Evolutionary conservation across 2,329 filamentous ascomycete species (phyloP).

Genomic region (Aureobasidium sp.): DNA sequence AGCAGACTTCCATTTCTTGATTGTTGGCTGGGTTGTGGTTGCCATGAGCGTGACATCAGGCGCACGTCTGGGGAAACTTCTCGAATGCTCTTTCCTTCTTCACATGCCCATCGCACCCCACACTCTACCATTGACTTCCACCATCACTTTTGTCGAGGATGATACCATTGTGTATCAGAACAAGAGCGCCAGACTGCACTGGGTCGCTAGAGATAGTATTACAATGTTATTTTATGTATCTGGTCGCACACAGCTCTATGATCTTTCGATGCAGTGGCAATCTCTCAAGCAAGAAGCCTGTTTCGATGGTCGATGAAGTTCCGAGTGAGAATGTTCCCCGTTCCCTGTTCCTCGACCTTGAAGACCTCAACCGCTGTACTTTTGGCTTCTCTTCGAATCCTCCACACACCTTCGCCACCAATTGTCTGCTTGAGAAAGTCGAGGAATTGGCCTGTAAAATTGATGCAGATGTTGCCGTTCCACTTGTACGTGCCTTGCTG

Average conservation of each 20-base stretch:
- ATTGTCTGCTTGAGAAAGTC: conserved; percentile 46
- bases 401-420: conserved; percentile 66
- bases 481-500: conserved; percentile 58
- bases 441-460: conserved; percentile 72
- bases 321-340: conserved; percentile 66
- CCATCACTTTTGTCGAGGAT: not conserved
- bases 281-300: conserved; percentile 3
- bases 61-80: conserved; percentile 2
- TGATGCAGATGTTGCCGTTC: conserved; percentile 92
- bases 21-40: not conserved
- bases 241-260: no score
- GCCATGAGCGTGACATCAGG: not conserved
- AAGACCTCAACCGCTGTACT: conserved; percentile 63
- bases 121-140: not conserved
- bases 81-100: not conserved
- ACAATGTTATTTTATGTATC: no score
- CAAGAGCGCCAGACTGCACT: not conserved
- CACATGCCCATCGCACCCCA: not conserved
- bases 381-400: conserved; percentile 57
- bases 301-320: conserved; percentile 46
- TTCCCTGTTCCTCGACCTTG: conserved; percentile 63
- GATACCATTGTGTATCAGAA: not conserved
- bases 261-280: not conserved
- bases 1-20: not conserved
- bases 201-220: not conserved